These are phyloP conservation scores for Saturnispora zaruensis DNA, from an alignment of 805 yeast species.

Conservation along the genomic window DNA sequence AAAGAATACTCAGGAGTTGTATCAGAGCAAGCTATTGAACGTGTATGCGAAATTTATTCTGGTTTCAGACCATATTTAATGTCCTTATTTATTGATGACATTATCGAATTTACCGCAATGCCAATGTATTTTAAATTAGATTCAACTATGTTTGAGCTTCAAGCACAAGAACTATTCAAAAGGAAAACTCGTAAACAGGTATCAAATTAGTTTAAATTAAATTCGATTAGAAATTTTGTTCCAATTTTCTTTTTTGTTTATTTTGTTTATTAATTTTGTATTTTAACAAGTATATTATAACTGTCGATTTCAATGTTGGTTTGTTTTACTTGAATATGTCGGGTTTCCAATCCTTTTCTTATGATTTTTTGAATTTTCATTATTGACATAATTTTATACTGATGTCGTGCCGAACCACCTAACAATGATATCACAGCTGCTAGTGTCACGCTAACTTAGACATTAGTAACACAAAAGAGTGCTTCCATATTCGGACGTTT, in stretches of 20 bases:
- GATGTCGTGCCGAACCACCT: too few relatives aligned
- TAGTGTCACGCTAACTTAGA: background rate
- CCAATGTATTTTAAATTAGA: conserved; percentile 19
- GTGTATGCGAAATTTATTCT: conserved; percentile 13
- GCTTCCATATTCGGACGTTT: background rate
- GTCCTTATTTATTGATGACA: conserved; percentile 14
- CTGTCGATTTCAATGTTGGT: background rate
- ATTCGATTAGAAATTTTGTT: background rate
- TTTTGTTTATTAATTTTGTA: conserved; percentile 2
- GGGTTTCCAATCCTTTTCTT: too few relatives aligned
- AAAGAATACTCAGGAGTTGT: conserved; percentile 1
- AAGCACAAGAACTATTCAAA: conserved; percentile 13
- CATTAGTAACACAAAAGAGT: background rate
- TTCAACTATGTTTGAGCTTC: conserved; percentile 20
- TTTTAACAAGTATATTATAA: background rate
- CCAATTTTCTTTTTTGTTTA: background rate
- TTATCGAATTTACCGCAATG: conserved; percentile 17
- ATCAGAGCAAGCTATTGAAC: background rate
- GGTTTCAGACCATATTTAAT: conserved; percentile 19
- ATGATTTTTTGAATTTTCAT: too few relatives aligned
- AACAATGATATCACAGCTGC: background rate
- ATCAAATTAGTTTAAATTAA: background rate
- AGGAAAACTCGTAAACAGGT: conserved; percentile 1
- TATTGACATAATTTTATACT: too few relatives aligned
- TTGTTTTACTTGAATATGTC: too few relatives aligned